Base-by-base conservation (phyloP, 169 alveolate genomes). In the Toxoplasma gondii region DNA sequence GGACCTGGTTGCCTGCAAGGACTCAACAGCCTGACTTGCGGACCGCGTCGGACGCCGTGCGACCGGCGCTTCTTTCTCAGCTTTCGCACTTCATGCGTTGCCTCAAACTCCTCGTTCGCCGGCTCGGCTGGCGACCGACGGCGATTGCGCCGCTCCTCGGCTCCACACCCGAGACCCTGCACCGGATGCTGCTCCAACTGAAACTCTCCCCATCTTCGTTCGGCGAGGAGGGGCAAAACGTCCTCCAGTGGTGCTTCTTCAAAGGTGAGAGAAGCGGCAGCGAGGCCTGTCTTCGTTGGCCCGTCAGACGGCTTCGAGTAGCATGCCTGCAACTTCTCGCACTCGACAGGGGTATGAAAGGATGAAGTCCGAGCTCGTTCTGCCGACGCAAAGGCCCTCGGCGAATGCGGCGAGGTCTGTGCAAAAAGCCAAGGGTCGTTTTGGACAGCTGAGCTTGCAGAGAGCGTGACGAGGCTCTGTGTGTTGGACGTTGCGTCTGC, bases 171-270 rank as follows among this genome's bases (percentile, higher is more conserved):
- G 84, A 74, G 84, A 34, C 49, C 9, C 39, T 74, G 39, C n/a
- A 34, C 22, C 84, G 84, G 17, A n/a, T 36, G 12, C 44, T 74
- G 1, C 38, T 34, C 27, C 84, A 74, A n/a, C 84, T 74, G 45
- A 34, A 36, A 31, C 84, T 10, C 39, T 1, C 84, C 45, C 74
- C 74, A 4, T 49, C 58, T 4, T 64, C n/a, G 7, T 1, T 64
- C 34, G 43, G 84, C 38, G 84, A 74, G 12, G 84, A 74, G 43
- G 84, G 43, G 45, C 49, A 31, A 7, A 74, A 74, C 43, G 43
- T 74, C 27, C n/a, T 74, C 39, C 84, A 74, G 84, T 74, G 84
- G 84, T 74, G 84, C 84, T 74, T 9, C 84, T 19, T 19, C 84
- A 74, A 74, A 74, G 84, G 84, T 74, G n/a, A 74, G 44, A 12